Evolutionary conservation across 148 eudicot genomes (phyloP).

Genomic region (Pouteria glomerata): DNA sequence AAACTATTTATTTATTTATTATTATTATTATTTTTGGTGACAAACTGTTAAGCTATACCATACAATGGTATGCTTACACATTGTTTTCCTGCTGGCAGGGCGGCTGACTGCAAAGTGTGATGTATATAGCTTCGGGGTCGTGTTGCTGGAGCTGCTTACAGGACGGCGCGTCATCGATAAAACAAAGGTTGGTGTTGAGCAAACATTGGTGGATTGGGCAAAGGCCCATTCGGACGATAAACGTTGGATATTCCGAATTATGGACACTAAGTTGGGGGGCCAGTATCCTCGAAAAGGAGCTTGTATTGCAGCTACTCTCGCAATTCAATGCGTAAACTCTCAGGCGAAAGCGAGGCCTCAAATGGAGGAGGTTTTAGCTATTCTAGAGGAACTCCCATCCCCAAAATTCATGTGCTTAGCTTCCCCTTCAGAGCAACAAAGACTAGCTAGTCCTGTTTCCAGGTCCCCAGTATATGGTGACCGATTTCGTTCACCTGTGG

Average conservation of each 20-base stretch:
- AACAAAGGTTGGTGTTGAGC: conserved; percentile 24
- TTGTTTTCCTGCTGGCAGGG: conserved; percentile 24
- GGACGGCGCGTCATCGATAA: conserved; percentile 36
- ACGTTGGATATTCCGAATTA: conserved; percentile 28
- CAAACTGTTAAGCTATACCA: not conserved
- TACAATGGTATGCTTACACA: not conserved
- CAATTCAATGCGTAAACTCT: conserved; percentile 25
- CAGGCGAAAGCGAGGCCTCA: conserved; percentile 35
- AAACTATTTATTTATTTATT: no score
- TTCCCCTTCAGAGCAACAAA: not conserved
- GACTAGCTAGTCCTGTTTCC: conserved; percentile 6
- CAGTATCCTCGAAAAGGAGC: conserved; percentile 40
- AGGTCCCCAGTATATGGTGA: conserved; percentile 1
- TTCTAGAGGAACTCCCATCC: conserved; percentile 29
- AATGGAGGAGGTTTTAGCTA: conserved; percentile 31
- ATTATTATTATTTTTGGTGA: no score
- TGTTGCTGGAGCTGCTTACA: conserved; percentile 41
- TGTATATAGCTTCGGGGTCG: conserved; percentile 48
- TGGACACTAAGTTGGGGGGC: conserved; percentile 47
- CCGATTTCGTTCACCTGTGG: conserved; percentile 1
- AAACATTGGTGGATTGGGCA: conserved; percentile 37
- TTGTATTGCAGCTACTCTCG: conserved; percentile 29
- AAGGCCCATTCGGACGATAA: conserved; percentile 20
- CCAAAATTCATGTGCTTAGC: not conserved
- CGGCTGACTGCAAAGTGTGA: conserved; percentile 39